Evolutionary conservation across 2,329 filamentous ascomycete species (phyloP).

Genomic region (Akanthomyces dipterigenus): DNA sequence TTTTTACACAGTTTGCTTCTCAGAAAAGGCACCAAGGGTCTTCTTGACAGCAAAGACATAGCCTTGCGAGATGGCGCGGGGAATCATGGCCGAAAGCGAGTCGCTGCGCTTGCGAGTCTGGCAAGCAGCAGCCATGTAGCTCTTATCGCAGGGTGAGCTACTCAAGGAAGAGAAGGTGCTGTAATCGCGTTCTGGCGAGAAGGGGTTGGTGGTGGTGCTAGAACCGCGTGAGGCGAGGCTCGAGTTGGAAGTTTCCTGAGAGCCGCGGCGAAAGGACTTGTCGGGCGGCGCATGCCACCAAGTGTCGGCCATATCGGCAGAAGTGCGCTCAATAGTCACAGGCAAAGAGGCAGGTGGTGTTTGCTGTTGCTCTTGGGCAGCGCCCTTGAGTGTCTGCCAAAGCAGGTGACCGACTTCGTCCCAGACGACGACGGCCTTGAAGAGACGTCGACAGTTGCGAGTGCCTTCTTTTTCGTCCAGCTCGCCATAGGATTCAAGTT

Average conservation of each 20-base stretch:
- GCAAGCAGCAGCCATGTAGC: not conserved
- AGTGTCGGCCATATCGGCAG: not conserved
- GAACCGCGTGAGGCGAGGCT: slow-evolving; percentile 5
- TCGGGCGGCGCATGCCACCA: slow-evolving; percentile 1
- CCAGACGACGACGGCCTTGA: slow-evolving; percentile 33
- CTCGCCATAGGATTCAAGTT: slow-evolving; percentile 26
- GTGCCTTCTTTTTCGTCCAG: slow-evolving; percentile 30
- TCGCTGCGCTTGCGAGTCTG: slow-evolving; percentile 7
- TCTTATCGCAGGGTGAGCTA: slow-evolving; percentile 2
- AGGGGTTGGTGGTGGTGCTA: not conserved
- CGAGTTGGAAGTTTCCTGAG: slow-evolving; percentile 3
- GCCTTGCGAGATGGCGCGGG: slow-evolving; percentile 9
- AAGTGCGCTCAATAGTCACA: not conserved
- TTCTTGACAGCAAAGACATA: slow-evolving; percentile 12
- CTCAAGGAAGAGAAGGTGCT: not conserved
- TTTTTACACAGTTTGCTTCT: not conserved
- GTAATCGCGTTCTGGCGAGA: slow-evolving; percentile 3
- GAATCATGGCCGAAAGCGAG: slow-evolving; percentile 7
- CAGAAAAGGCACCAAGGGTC: slow-evolving; percentile 8
- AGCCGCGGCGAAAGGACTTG: slow-evolving; percentile 2
- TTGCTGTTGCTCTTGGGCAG: slow-evolving; percentile 12
- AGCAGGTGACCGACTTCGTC: slow-evolving; percentile 30
- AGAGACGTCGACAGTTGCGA: slow-evolving; percentile 28
- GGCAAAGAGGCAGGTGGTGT: not conserved
- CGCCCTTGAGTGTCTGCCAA: slow-evolving; percentile 23